These are phyloP conservation scores for Saccharomyces hybrid DNA, from an alignment of 1,139 yeast genomes.

Conservation along the genomic window DNA sequence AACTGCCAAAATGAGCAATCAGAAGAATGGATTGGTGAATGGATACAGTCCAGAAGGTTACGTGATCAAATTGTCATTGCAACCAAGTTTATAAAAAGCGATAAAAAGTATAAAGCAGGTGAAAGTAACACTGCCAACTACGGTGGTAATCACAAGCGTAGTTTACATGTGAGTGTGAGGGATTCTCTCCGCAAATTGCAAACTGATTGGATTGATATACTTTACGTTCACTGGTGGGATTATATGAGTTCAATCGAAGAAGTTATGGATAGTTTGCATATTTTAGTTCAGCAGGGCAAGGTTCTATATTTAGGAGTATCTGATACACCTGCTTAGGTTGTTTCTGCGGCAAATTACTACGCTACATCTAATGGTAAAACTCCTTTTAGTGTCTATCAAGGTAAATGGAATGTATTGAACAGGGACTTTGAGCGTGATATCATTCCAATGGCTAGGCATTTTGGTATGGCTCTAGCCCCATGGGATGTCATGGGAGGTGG, in stretches of 20 bases:
- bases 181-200: constrained; percentile 4
- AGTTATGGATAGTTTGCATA: constrained; percentile 20
- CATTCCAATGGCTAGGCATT: constrained; percentile 13
- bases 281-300: constrained; percentile 10
- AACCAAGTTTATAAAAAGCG: neutral
- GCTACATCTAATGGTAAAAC: constrained; percentile 17
- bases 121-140: neutral
- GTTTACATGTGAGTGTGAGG: constrained; percentile 4
- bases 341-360: constrained; percentile 20
- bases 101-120: neutral
- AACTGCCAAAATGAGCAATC: constrained; percentile 18
- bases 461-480: constrained; percentile 21
- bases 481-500: constrained; percentile 19
- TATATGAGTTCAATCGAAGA: constrained; percentile 20
- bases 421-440: constrained; percentile 23
- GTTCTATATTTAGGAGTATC: constrained; percentile 18
- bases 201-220: too few species aligned
- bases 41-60: constrained; percentile 1
- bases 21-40: constrained; percentile 11
- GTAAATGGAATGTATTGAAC: constrained; percentile 16
- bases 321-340: constrained; percentile 25
- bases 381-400: constrained; percentile 20
- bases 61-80: constrained; percentile 5
- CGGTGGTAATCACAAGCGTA: neutral
- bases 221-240: constrained; percentile 24